These are phyloP conservation scores for Lagerstroemia speciosa DNA, from an alignment of 345 rosid species.

Conservation along the genomic window DNA sequence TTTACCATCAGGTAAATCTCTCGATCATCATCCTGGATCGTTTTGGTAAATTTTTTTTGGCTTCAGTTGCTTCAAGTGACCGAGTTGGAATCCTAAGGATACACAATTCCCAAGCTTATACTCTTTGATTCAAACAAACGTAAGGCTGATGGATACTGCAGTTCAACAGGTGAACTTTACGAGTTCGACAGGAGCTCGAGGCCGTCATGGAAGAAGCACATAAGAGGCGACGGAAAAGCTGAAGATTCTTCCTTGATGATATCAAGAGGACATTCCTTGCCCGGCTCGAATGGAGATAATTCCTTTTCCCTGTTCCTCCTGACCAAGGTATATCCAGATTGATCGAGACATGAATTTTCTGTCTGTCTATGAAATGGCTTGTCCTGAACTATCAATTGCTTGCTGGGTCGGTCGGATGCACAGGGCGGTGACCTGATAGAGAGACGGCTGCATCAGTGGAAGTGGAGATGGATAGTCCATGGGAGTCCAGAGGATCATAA, in stretches of 20 bases:
- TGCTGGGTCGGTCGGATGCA: background rate
- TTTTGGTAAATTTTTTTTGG: conserved; percentile 12
- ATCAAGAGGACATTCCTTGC: conserved; percentile 30
- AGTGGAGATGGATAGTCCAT: conserved; percentile 65
- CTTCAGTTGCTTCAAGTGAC: background rate
- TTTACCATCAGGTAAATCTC: conserved; percentile 45
- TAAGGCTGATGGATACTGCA: conserved; percentile 17
- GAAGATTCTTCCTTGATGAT: conserved; percentile 31
- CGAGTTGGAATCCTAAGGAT: background rate
- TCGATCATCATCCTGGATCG: background rate
- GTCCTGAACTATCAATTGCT: background rate
- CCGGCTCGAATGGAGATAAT: conserved; percentile 37
- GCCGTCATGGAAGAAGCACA: conserved; percentile 73
- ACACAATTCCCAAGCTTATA: background rate
- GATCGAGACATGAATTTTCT: no score
- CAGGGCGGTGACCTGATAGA: conserved; percentile 51
- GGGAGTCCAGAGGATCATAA: conserved; percentile 43
- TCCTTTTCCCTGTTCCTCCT: conserved; percentile 50
- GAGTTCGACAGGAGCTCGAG: conserved; percentile 48
- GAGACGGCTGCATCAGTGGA: conserved; percentile 43
- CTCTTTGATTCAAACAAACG: background rate
- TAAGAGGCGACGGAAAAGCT: conserved; percentile 31
- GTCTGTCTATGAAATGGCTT: background rate
- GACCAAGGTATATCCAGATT: conserved; percentile 36
- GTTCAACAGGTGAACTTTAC: conserved; percentile 58